A percentile compares a stretch with the other conserved stretches of the same genome.
phyloP scores from a whole-genome alignment of 805 yeast genomes.

The Pichia nakasei region DNA sequence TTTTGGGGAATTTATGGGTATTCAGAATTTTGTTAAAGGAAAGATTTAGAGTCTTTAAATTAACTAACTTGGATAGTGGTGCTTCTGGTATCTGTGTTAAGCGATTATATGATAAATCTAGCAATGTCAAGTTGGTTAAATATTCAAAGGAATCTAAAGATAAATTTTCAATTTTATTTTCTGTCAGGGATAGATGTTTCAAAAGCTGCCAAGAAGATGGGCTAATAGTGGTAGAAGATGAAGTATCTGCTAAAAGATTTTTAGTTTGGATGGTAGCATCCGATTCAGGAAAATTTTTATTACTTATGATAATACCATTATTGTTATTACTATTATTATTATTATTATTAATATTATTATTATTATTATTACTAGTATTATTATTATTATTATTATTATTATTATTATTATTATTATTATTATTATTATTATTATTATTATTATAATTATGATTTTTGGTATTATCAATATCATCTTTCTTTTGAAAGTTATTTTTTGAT shows the following conservation, averaged over 20 bases:
- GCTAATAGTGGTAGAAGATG: neutral
- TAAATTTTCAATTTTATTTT: slow-evolving; percentile 29
- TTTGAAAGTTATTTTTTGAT: neutral
- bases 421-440: too few relatives aligned
- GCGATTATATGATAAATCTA: slow-evolving; percentile 49
- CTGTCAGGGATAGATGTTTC: slow-evolving; percentile 33
- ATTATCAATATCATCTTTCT: neutral
- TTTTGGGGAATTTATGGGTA: slow-evolving; percentile 27
- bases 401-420: neutral
- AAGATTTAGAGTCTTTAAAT: slow-evolving; percentile 43
- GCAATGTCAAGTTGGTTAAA: slow-evolving; percentile 28
- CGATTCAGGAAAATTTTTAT: neutral
- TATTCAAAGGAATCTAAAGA: slow-evolving; percentile 24
- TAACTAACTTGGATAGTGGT: slow-evolving; percentile 40
- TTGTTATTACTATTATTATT: neutral
- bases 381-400: too few relatives aligned
- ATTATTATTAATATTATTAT: neutral
- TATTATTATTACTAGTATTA: neutral
- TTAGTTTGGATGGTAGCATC: neutral
- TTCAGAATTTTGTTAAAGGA: slow-evolving; percentile 38
- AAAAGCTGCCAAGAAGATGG: slow-evolving; percentile 29
- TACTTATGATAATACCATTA: neutral
- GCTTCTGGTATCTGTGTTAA: slow-evolving; percentile 40
- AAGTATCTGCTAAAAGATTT: neutral
- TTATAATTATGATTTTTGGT: neutral